Evolutionary conservation across 202 grass and related monocot genomes (phyloP), one percentile per base, ranked within the genome.

Genomic region (Zoysia matrella): DNA sequence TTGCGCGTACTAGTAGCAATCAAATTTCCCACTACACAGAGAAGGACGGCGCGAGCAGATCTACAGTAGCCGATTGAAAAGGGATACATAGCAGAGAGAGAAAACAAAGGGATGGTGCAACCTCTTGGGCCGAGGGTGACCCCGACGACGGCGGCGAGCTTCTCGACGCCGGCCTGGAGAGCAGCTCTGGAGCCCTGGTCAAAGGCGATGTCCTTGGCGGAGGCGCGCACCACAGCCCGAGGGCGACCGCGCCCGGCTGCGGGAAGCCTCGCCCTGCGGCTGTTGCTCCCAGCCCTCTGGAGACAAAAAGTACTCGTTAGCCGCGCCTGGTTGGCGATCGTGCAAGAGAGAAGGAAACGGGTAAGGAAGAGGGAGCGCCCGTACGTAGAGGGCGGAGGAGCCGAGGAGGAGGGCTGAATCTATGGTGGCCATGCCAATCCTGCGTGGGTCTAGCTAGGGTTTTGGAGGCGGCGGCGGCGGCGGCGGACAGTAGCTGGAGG

Each of bases 111-210:
- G 55, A 60, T 40, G 1, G 5, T 18, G 14, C 3, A 61, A 97
- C 94, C 94, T 91, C 94, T 89, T 18, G 94, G 94, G 44, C 94
- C 92, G 5, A 97, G 94, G 69, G 95, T 94, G 63, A 94, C 95
- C 11, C 90, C 92, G 39, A 93, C 95, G 12, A 86, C 88, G 71
- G 86, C 88, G 39, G 95, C 90, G 58, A 98, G 95, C 77, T 98
- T 98, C 86, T 98, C 90, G 67, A 95, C 90, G 77, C 95, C 95
- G 68, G 90, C 90, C 85, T 98, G 95, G 76, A 98, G 90, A 36
- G 86, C 55, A 49, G 81, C 87, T 75, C 95, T 86, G 5, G 88
- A 91, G 2, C 1, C 36, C 85, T 98, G 92, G 71, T 95, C 95
- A 41, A 98, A 98, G 81, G 95, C 92, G 60, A 98, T 95, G 16